A percentile compares a stretch with the other conserved stretches of the same genome.
Evolutionary conservation across 805 yeast genomes (phyloP).

Genomic region (Candida nonsorbophila): DNA sequence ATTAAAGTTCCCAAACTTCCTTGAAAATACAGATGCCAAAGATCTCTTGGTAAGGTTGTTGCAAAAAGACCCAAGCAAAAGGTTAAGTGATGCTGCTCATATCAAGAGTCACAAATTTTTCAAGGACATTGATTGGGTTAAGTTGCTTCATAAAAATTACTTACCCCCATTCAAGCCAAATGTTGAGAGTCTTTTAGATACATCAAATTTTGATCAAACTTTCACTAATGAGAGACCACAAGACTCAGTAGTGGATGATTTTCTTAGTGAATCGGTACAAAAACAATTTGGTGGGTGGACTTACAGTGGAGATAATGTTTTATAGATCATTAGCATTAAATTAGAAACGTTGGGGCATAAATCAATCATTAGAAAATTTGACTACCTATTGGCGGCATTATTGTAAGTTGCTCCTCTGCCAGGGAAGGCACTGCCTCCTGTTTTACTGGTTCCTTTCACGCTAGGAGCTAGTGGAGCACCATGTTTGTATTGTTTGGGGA

Average conservation of each 20-base stretch:
- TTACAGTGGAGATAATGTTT: conserved; percentile 60
- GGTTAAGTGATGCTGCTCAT: conserved; percentile 79
- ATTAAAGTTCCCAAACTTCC: conserved; percentile 78
- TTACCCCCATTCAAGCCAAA: conserved; percentile 95
- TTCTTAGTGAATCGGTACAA: conserved; percentile 90
- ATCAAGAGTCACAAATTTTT: conserved; percentile 84
- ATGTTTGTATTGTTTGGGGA: conserved; percentile 23
- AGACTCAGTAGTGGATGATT: conserved; percentile 93
- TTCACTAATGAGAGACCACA: conserved; percentile 91
- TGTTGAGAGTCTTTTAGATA: conserved; percentile 79
- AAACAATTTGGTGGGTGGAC: conserved; percentile 99
- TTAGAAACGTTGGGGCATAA: background rate
- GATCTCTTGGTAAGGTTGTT: conserved; percentile 70
- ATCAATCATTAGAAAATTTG: background rate
- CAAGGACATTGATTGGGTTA: conserved; percentile 84
- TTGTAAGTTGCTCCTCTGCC: conserved; percentile 34
- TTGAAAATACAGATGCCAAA: conserved; percentile 76
- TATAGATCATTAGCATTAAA: conserved; percentile 4
- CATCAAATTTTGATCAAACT: conserved; percentile 88
- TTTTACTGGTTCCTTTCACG: conserved; percentile 11
- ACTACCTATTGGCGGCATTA: conserved; percentile 23
- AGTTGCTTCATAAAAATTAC: conserved; percentile 77
- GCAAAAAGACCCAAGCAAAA: conserved; percentile 76
- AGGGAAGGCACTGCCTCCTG: conserved; percentile 31
- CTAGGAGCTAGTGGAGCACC: conserved; percentile 33